Percentiles rank a stretch among this genome's conserved stretches.
Evolutionary conservation across 768 basidiomycete genomes (phyloP).

Genomic region (Boletales sp.): DNA sequence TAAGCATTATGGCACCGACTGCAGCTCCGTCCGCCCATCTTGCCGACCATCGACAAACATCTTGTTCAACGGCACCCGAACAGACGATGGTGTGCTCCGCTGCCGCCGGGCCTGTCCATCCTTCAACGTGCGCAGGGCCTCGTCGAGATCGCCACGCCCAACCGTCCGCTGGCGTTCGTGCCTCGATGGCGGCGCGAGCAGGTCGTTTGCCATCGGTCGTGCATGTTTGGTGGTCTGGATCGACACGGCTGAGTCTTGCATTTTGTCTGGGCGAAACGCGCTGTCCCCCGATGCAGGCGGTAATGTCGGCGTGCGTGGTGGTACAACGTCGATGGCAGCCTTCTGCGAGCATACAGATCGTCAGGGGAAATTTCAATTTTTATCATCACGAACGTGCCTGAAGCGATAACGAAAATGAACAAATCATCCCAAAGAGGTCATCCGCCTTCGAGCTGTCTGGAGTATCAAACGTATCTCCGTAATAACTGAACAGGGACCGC

Average conservation of each 20-base stretch:
- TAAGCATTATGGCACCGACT: background rate
- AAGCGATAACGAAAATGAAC: conserved; percentile 70
- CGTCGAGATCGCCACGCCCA: conserved; percentile 77
- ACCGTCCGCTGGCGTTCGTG: conserved; percentile 50
- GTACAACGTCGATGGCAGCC: conserved; percentile 58
- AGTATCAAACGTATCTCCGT: conserved; percentile 68
- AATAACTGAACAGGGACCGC: conserved; percentile 59
- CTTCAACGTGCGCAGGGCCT: conserved; percentile 78
- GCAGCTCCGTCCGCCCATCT: conserved; percentile 9
- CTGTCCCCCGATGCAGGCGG: background rate
- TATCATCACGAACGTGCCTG: conserved; percentile 41
- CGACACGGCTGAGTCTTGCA: background rate
- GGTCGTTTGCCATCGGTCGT: conserved; percentile 22
- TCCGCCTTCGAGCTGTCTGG: conserved; percentile 41
- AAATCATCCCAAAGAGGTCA: conserved; percentile 54
- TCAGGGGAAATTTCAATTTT: no score
- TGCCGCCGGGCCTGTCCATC: conserved; percentile 41
- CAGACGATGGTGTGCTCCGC: conserved; percentile 13
- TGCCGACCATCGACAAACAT: conserved; percentile 26
- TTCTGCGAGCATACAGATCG: conserved; percentile 40
- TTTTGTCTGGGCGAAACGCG: background rate
- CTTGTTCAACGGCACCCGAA: conserved; percentile 12
- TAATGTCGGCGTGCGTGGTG: background rate
- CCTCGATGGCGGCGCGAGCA: conserved; percentile 39
- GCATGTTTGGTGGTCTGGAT: conserved; percentile 43